Conservation (phyloP, 208 protist species). For the Leishmania tarentolae region DNA sequence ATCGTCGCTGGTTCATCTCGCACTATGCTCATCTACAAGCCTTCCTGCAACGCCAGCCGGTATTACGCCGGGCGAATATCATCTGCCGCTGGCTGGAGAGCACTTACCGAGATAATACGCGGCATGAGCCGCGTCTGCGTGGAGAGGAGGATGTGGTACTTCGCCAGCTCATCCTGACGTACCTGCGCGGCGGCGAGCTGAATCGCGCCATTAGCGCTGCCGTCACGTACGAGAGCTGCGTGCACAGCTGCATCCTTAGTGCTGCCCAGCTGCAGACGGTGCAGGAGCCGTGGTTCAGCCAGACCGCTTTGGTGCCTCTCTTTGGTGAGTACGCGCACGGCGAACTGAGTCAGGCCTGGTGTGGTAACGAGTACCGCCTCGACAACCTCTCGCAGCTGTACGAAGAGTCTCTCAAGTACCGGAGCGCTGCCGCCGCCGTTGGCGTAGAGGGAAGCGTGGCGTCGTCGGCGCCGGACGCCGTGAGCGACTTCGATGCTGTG, state of each 20-base stretch:
- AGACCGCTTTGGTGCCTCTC: constrained; percentile 64
- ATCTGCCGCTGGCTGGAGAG: constrained; percentile 79
- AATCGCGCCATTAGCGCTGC: constrained; percentile 61
- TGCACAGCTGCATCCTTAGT: constrained; percentile 80
- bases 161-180: constrained; percentile 69
- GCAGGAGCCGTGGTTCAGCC: constrained; percentile 65
- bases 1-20: constrained; percentile 82
- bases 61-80: constrained; percentile 65
- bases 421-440: constrained; percentile 8
- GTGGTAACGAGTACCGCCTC: constrained; percentile 73
- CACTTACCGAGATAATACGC: constrained; percentile 47
- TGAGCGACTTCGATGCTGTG: constrained; percentile 39
- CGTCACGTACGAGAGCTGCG: constrained; percentile 49
- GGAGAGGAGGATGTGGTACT: constrained; percentile 65
- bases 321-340: constrained; percentile 88
- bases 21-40: constrained; percentile 78
- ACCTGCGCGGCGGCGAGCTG: constrained; percentile 75
- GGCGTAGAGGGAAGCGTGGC: constrained; percentile 6
- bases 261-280: constrained; percentile 82
- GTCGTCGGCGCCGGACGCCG: background rate
- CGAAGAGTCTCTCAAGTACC: constrained; percentile 47
- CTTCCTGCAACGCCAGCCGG: constrained; percentile 54
- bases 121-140: constrained; percentile 32
- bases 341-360: constrained; percentile 57
- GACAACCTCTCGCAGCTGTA: constrained; percentile 79